phyloP scores from a whole-genome alignment of 257 asterid genomes.

The Salvia splendens region DNA sequence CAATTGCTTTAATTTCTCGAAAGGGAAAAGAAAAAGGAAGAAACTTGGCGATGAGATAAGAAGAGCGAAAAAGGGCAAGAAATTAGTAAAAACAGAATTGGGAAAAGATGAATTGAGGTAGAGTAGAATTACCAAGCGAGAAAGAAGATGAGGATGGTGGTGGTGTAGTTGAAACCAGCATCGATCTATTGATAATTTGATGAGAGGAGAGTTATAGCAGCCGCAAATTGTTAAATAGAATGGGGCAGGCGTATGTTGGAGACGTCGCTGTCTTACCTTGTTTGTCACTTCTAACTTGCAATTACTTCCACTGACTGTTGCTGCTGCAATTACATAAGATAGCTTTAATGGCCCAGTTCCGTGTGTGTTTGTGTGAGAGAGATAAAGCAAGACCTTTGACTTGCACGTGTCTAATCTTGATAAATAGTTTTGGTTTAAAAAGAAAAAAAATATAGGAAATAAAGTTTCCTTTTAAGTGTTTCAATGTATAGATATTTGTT shows the following conservation, averaged over 20 bases:
- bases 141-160: conserved; percentile 35
- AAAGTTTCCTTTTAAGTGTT: too few relatives aligned
- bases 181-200: conserved; percentile 25
- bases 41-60: not conserved
- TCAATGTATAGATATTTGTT: too few relatives aligned
- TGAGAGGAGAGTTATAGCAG: conserved; percentile 14
- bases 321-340: conserved; percentile 9
- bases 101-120: not conserved
- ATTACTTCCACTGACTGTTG: conserved; percentile 34
- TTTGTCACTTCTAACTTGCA: conserved; percentile 23
- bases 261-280: conserved; percentile 19
- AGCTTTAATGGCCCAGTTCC: not conserved
- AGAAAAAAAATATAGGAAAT: too few relatives aligned
- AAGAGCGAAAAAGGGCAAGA: not conserved
- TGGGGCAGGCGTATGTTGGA: conserved; percentile 16
- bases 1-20: not conserved
- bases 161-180: conserved; percentile 36
- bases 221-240: conserved; percentile 19
- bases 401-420: conserved; percentile 25
- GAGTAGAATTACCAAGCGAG: conserved; percentile 21
- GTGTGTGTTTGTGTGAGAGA: not conserved
- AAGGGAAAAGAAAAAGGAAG: not conserved
- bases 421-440: not conserved
- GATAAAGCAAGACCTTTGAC: conserved; percentile 16
- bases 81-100: not conserved